These are phyloP conservation scores for Raphanus hybrid DNA, from an alignment of 441 rosid species.

Conservation along the genomic window DNA sequence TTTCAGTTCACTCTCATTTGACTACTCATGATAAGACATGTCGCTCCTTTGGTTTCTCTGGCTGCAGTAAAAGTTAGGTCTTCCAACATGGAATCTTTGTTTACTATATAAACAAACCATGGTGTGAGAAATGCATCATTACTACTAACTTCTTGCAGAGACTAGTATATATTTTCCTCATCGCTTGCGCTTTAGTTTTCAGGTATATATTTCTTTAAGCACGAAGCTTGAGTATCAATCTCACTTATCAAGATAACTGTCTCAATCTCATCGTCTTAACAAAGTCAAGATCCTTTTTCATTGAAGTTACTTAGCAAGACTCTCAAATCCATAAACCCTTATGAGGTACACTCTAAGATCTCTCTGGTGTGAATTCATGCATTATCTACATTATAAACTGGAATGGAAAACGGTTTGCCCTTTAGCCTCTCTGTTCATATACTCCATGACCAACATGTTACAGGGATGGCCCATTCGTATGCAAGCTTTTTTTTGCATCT, in stretches of 20 bases:
- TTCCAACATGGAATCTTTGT: background rate
- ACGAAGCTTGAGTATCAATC: background rate
- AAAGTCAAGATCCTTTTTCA: too few species aligned
- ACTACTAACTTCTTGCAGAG: background rate
- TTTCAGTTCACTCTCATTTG: background rate
- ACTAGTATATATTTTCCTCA: constrained; percentile 2
- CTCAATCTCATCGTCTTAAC: too few species aligned
- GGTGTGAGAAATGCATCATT: background rate
- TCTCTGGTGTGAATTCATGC: too few species aligned
- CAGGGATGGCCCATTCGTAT: too few species aligned
- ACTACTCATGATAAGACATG: background rate
- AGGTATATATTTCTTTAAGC: background rate
- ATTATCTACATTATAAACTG: too few species aligned
- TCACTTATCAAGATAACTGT: background rate
- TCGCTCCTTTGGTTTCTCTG: constrained; percentile 2
- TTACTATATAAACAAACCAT: background rate
- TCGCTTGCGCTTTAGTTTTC: background rate
- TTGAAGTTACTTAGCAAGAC: too few species aligned
- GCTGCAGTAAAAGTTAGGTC: constrained; percentile 8
- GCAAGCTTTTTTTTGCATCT: too few species aligned
- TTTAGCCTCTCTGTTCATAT: too few species aligned
- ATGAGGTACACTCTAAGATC: too few species aligned
- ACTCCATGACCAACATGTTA: too few species aligned
- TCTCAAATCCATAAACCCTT: too few species aligned
- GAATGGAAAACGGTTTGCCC: too few species aligned